Evolutionary conservation across 345 rosid species (phyloP).

Genomic region (Trapa incisa): DNA sequence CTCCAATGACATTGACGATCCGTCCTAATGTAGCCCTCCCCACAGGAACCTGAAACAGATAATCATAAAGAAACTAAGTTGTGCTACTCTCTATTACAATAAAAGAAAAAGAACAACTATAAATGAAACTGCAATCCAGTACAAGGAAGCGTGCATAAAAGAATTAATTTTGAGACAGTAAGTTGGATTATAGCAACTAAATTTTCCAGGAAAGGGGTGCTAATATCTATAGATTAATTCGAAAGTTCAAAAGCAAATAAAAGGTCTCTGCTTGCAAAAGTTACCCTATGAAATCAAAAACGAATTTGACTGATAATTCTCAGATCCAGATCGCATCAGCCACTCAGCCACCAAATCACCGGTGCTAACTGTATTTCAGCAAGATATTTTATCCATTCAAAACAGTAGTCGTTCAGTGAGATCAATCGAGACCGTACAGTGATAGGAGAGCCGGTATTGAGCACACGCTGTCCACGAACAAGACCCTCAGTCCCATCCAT

Average conservation of each 20-base stretch:
- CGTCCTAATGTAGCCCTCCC: conserved; percentile 99
- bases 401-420: too few species aligned
- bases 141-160: too few species aligned
- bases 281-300: not conserved
- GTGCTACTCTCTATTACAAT: too few species aligned
- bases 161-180: not conserved
- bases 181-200: not conserved
- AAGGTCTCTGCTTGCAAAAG: not conserved
- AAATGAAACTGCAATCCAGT: too few species aligned
- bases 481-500: conserved; percentile 93
- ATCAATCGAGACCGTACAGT: conserved; percentile 30
- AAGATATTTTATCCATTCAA: not conserved
- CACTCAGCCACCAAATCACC: not conserved
- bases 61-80: too few species aligned
- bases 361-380: not conserved
- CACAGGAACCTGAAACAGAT: conserved; percentile 57
- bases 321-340: not conserved
- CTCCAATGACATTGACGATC: conserved; percentile 94
- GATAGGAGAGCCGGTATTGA: conserved; percentile 90
- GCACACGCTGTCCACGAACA: conserved; percentile 68
- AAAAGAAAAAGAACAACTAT: not conserved
- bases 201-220: too few species aligned
- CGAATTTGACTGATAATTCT: not conserved
- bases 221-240: too few species aligned
- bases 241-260: not conserved